Base-by-base conservation (phyloP, 2,329 filamentous ascomycete genomes). In the Hymenoscyphus infarciens region DNA sequence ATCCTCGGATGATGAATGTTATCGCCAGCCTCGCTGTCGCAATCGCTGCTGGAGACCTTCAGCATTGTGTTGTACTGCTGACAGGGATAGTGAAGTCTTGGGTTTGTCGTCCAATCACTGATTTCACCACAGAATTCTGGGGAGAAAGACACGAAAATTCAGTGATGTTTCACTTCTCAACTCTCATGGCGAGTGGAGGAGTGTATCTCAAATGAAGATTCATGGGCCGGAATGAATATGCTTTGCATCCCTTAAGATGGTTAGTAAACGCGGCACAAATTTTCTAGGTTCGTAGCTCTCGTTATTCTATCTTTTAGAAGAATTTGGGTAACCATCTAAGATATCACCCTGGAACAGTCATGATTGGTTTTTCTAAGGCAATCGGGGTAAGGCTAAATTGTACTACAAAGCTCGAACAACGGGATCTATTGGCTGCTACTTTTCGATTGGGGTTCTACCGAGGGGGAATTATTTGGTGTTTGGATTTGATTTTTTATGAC, bases 1-100 rank as follows among this genome's bases (percentile, higher is more conserved):
- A 27, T 42, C 13, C 15, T 56, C 61, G 5, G 45, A 59, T 15
- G 45, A 59, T 45, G 61, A 62, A 33, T 59, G 56, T 42, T 62
- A 55, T 33, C 56, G 61, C 16, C 61, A 56, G 29, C 56, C 52
- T 62, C n/a, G 59, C 52, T 8, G n/a, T 62, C 2, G 61, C 45
- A 19, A 38, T 62, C 13, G 61, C 56, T 42, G 56, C 56, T 13
- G 61, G 61, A 15, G 61, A 62, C 45, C 49, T 11, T 49, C 42
- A 13, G 33, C 56, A 27, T 49, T 62, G 10, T 59, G 56, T 19
- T 59, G 49, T 45, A 54, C 49, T 33, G 19, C 45, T 5, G 11
- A 38, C 27, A 42, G 59, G n/a, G 11, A 31, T 7, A 13, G 11
- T 4, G 25, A 29, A 19, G 8, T 60, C 59, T 10, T 60, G 59